phyloP scores from a whole-genome alignment of 2,329 filamentous ascomycete species.

The Calycina herbarum region DNA sequence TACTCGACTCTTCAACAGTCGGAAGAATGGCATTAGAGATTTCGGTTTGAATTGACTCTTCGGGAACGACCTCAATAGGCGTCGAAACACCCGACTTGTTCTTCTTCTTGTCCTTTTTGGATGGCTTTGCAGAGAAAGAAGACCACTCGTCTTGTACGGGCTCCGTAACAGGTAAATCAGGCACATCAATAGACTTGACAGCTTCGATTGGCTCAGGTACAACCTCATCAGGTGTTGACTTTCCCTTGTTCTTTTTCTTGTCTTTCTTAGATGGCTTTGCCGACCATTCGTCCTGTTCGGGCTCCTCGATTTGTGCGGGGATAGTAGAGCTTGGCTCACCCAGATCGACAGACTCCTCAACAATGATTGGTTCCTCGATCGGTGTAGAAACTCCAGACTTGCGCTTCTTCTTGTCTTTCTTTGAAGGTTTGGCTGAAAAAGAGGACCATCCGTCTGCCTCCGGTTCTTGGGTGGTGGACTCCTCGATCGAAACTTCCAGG shows the following conservation, averaged over 20 bases:
- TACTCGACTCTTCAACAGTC: neutral
- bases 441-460: conserved; percentile 12
- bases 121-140: conserved; percentile 7
- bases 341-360: conserved; percentile 24
- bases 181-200: neutral
- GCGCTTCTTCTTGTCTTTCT: conserved; percentile 27
- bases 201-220: neutral
- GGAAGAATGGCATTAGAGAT: neutral
- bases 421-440: conserved; percentile 14
- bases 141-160: conserved; percentile 6
- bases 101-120: conserved; percentile 20
- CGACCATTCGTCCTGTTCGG: neutral
- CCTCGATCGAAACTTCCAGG: neutral
- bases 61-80: neutral
- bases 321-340: neutral
- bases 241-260: conserved; percentile 20
- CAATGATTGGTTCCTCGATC: conserved; percentile 10
- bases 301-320: neutral
- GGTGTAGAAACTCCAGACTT: conserved; percentile 24
- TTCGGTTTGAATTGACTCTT: neutral
- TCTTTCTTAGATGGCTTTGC: conserved; percentile 39
- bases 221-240: conserved; percentile 7
- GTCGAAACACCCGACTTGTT: conserved; percentile 8
- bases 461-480: conserved; percentile 4
- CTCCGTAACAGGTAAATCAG: neutral